A percentile compares a stretch with the other conserved stretches of the same genome.
Conservation (phyloP, 352 stramenopile species). For the Pythium myriotylum region DNA sequence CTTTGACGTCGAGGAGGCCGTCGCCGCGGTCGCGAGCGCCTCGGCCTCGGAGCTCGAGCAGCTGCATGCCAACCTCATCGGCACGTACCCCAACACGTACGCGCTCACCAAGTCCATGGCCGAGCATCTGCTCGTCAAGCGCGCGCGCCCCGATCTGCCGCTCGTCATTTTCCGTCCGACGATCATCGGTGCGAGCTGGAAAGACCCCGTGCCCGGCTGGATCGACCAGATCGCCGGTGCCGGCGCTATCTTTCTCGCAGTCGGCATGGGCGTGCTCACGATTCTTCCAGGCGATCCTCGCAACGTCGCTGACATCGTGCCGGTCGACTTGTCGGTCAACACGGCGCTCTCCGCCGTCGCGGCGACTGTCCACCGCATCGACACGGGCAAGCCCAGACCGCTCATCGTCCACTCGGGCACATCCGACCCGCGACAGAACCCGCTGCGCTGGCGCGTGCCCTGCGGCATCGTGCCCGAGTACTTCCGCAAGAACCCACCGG, state of each 20-base stretch:
- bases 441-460: slow-evolving; percentile 77
- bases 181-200: slow-evolving; percentile 87
- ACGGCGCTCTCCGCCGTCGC: slow-evolving; percentile 64
- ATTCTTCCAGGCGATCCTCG: slow-evolving; percentile 79
- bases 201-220: slow-evolving; percentile 84
- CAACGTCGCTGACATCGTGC: slow-evolving; percentile 84
- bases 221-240: slow-evolving; percentile 80
- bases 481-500: slow-evolving; percentile 69
- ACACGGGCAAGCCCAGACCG: slow-evolving; percentile 16
- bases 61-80: slow-evolving; percentile 78
- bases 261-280: slow-evolving; percentile 76
- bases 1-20: slow-evolving; percentile 75
- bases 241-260: slow-evolving; percentile 79
- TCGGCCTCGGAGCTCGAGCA: slow-evolving; percentile 62
- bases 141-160: slow-evolving; percentile 46
- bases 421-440: slow-evolving; percentile 76
- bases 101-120: slow-evolving; percentile 89
- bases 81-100: slow-evolving; percentile 90
- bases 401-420: slow-evolving; percentile 79
- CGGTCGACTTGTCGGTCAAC: slow-evolving; percentile 82
- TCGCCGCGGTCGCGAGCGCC: slow-evolving; percentile 53
- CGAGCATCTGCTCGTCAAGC: slow-evolving; percentile 69
- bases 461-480: slow-evolving; percentile 63
- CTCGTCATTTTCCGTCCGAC: slow-evolving; percentile 82
- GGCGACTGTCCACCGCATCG: slow-evolving; percentile 25